Evolutionary conservation across 2,329 filamentous ascomycete species (phyloP).

Genomic region (Colletotrichum theobromicola): DNA sequence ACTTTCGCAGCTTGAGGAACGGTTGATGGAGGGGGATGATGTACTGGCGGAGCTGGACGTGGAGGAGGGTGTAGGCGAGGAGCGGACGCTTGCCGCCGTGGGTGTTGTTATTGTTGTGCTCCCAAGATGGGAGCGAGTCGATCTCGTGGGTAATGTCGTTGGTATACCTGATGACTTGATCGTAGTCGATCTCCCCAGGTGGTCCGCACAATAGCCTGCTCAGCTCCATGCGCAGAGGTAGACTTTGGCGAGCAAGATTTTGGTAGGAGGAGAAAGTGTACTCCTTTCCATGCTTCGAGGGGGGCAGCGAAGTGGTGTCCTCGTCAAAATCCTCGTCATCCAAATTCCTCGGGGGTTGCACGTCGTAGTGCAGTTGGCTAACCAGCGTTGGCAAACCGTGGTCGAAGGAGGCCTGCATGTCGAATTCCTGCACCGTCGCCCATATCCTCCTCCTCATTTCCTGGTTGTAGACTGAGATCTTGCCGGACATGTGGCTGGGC

Average conservation of each 20-base stretch:
- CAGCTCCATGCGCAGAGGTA: conserved; percentile 61
- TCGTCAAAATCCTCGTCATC: conserved; percentile 64
- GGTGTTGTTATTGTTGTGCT: conserved; percentile 37
- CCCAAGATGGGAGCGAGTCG: conserved; percentile 64
- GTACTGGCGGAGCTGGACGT: conserved; percentile 66
- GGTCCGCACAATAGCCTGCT: conserved; percentile 61
- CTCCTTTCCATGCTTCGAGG: conserved; percentile 54
- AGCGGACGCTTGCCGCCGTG: conserved; percentile 57
- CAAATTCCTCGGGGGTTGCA: conserved; percentile 60
- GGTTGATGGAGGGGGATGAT: conserved; percentile 67
- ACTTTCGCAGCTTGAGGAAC: conserved; percentile 63
- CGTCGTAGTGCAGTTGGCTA: conserved; percentile 61
- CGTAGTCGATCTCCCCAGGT: conserved; percentile 61
- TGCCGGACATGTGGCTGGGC: conserved; percentile 58
- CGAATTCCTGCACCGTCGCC: conserved; percentile 66
- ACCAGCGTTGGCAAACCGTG: conserved; percentile 64
- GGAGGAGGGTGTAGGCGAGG: conserved; percentile 63
- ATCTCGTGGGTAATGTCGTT: conserved; percentile 67
- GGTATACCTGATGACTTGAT: conserved; percentile 65
- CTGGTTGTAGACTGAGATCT: conserved; percentile 63
- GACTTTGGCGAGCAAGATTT: conserved; percentile 60
- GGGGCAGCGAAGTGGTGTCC: conserved; percentile 54
- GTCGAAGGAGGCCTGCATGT: conserved; percentile 67
- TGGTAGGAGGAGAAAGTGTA: conserved; percentile 67
- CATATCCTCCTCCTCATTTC: conserved; percentile 67